Base-by-base conservation (phyloP, 2,329 filamentous ascomycete genomes). In the Xylaria sp. region DNA sequence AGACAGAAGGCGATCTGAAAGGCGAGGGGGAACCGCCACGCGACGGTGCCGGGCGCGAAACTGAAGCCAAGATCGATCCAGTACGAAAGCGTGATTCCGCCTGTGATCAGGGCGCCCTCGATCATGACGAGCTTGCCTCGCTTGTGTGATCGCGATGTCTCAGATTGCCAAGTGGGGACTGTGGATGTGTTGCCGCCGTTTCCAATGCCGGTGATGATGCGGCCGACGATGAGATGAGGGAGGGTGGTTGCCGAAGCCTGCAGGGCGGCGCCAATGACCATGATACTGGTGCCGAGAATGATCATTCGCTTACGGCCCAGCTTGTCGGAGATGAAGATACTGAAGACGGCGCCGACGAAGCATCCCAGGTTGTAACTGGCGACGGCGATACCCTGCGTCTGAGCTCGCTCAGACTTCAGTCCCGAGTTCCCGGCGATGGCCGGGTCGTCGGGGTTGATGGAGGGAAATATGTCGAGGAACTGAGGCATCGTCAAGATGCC, bases 401-500 rank as follows among this genome's bases (percentile, higher is more conserved):
- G 85, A 2, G 87, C 84, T 20, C 86, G 84, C 65, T 78, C 74
- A 41, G 81, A 81, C 58, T 78, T 78, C 63, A 82, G 76, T 1
- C 75, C 63, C 0, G 72, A 41, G 52, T 77, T 76, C 20, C 80
- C 76, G 9, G 70, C 70, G 48, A 79, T 77, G 44, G 72, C 68
- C 0, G 77, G 75, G 28, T 80, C 77, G 13, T 81, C 77, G 4
- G 86, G 83, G 75, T 89, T 85, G 70, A 88, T 87, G 46, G 82
- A 76, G 0, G 87, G 88, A 72, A 90, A 90, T 18, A 81, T 79
- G 1, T 78, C 74, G 1, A 89, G 81, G 74, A 92, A 93, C 10
- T 85, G 84, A 23, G 85, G 81, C 75, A 94, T 86, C 2, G 91
- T 93, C 66, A 95, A 82, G 72, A 95, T 89, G 66, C 90, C 90